phyloP scores from a whole-genome alignment of 352 stramenopile species.

The Phytophthora pisi region DNA sequence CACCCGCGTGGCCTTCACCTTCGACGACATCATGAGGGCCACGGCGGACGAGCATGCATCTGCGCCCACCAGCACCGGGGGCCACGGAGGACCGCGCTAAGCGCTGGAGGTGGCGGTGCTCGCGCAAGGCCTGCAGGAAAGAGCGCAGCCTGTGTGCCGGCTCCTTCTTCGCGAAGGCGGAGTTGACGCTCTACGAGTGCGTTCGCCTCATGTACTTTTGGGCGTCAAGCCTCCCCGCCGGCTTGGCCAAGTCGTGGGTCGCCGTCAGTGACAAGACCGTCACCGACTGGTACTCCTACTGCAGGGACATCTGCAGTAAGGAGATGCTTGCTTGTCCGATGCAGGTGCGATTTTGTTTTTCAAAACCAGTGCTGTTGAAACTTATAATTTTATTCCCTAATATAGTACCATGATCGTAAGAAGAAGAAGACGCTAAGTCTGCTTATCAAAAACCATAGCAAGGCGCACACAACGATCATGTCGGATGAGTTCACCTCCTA shows the following conservation, averaged over 20 bases:
- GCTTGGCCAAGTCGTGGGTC: background rate
- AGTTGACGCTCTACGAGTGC: background rate
- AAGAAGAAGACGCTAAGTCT: background rate
- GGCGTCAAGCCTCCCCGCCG: background rate
- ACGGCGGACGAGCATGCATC: background rate
- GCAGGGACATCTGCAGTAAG: constrained; percentile 8
- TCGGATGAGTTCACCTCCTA: background rate
- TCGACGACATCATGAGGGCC: background rate
- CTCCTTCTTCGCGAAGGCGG: constrained; percentile 1
- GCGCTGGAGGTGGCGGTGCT: background rate
- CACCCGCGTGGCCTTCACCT: background rate
- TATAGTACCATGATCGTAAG: too few relatives aligned
- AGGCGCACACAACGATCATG: constrained; percentile 2
- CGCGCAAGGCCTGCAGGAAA: background rate
- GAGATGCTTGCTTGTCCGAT: constrained; percentile 9
- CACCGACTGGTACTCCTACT: constrained; percentile 5
- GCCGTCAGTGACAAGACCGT: background rate
- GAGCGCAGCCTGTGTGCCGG: background rate
- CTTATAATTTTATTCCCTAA: too few relatives aligned
- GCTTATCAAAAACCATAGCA: constrained; percentile 3
- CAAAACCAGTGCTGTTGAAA: background rate
- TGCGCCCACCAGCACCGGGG: background rate
- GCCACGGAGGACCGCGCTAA: background rate
- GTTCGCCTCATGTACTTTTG: background rate
- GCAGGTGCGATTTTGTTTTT: constrained; percentile 1